A percentile compares a stretch with the other conserved stretches of the same genome.
These are phyloP conservation scores for Fistulifera pelliculosa DNA, from an alignment of 108 stramenopile genomes.

Conservation along the genomic window DNA sequence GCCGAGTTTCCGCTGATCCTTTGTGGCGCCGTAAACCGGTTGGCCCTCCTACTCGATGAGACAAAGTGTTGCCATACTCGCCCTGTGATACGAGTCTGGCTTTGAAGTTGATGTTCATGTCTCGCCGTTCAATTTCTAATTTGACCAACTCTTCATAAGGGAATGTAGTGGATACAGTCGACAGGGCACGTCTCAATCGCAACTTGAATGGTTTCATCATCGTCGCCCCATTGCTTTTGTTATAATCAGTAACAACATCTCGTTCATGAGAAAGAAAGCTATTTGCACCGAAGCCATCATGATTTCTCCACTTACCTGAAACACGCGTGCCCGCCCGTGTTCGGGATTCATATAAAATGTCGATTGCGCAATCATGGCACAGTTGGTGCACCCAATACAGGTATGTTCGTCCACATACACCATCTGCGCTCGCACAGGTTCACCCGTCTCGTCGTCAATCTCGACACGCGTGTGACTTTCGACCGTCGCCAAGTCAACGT, in stretches of 20 bases:
- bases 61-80: constrained; percentile 24
- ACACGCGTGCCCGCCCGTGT: constrained; percentile 82
- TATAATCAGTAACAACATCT: no score
- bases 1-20: constrained; percentile 65
- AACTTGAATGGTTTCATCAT: constrained; percentile 68
- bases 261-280: no score
- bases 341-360: constrained; percentile 92
- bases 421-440: constrained; percentile 66
- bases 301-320: constrained; percentile 26
- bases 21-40: constrained; percentile 55
- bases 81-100: constrained; percentile 18
- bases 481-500: constrained; percentile 52
- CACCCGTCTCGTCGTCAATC: constrained; percentile 55
- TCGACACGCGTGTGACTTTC: constrained; percentile 63
- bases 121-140: constrained; percentile 75
- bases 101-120: constrained; percentile 85
- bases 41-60: constrained; percentile 36
- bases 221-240: constrained; percentile 89
- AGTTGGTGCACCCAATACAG: constrained; percentile 87
- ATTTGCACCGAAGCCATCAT: no score
- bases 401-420: constrained; percentile 91
- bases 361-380: constrained; percentile 77
- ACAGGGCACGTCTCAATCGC: constrained; percentile 91
- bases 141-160: constrained; percentile 72
- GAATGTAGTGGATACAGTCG: constrained; percentile 89